Evolutionary conservation across 371 early-diverging fungal genomes (phyloP).

Genomic region (Lichtheimia ornata): DNA sequence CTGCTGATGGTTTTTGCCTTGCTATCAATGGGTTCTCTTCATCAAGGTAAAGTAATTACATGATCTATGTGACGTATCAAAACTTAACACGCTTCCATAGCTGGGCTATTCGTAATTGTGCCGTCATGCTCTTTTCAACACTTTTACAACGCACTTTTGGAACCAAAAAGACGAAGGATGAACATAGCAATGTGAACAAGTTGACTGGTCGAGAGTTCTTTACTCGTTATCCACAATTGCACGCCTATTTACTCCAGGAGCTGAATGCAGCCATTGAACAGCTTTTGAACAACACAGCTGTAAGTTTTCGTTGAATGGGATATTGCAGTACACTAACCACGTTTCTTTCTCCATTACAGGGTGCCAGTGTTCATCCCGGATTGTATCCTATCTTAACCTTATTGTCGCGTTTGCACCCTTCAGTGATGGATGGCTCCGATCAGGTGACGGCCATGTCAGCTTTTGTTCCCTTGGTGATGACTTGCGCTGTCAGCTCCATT

Average conservation of each 20-base stretch:
- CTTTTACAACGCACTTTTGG: constrained; percentile 85
- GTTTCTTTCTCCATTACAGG: not conserved
- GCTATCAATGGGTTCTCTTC: constrained; percentile 84
- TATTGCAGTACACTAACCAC: not conserved
- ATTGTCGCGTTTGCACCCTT: constrained; percentile 78
- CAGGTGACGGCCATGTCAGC: constrained; percentile 53
- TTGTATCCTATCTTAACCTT: constrained; percentile 79
- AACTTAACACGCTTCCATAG: constrained; percentile 23
- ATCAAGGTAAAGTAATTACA: constrained; percentile 35
- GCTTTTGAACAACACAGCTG: constrained; percentile 37
- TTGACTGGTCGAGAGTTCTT: constrained; percentile 91
- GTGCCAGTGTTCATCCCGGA: constrained; percentile 67
- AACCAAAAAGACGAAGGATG: constrained; percentile 72
- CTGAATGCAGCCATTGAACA: constrained; percentile 69
- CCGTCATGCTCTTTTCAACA: constrained; percentile 91
- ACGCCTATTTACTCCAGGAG: constrained; percentile 74
- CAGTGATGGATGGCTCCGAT: constrained; percentile 54
- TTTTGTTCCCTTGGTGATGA: constrained; percentile 74
- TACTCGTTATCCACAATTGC: constrained; percentile 79
- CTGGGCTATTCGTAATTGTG: constrained; percentile 93
- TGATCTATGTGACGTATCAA: not conserved
- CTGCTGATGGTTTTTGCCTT: constrained; percentile 75
- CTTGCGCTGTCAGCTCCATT: constrained; percentile 74
- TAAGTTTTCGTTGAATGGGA: constrained; percentile 3
- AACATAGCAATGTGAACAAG: constrained; percentile 73